These are phyloP conservation scores for Puccinia hordei DNA, from an alignment of 1,284 basidiomycete species.

Conservation along the genomic window DNA sequence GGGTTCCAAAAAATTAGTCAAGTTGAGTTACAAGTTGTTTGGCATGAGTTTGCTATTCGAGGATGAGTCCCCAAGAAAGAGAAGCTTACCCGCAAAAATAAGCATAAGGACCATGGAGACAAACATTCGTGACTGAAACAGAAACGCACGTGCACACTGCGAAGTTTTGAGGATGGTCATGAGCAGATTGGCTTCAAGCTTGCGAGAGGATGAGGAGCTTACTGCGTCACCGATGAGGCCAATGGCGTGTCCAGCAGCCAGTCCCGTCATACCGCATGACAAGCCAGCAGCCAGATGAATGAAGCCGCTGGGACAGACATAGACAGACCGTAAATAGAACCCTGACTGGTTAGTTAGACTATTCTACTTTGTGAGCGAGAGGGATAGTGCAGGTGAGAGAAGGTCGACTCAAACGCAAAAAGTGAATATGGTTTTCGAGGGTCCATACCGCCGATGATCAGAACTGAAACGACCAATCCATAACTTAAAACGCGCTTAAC, in stretches of 20 bases:
- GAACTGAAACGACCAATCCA: conserved; percentile 58
- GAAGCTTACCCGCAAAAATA: conserved; percentile 50
- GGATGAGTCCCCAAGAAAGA: neutral
- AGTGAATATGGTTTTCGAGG: conserved; percentile 51
- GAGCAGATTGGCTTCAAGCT: conserved; percentile 1
- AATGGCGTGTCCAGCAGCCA: conserved; percentile 60
- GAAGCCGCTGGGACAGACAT: conserved; percentile 55
- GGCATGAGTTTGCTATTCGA: neutral
- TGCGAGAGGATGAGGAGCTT: conserved; percentile 54
- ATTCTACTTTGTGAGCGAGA: neutral
- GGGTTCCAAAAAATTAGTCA: neutral
- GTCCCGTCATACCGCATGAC: conserved; percentile 59
- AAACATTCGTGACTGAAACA: conserved; percentile 50
- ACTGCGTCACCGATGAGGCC: conserved; percentile 60
- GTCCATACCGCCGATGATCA: conserved; percentile 49
- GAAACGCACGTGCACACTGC: conserved; percentile 48
- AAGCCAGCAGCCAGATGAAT: conserved; percentile 60
- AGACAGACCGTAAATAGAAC: conserved; percentile 52
- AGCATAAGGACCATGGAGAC: conserved; percentile 52
- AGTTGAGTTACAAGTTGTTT: neutral
- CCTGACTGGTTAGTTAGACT: conserved; percentile 57
- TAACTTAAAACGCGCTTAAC: conserved; percentile 55
- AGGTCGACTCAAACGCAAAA: conserved; percentile 44
- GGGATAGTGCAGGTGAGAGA: neutral
- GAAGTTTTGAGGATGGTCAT: neutral